Evolutionary conservation across 441 rosid genomes (phyloP), one percentile per base, ranked within the genome.

Genomic region (Geranium incanum): DNA sequence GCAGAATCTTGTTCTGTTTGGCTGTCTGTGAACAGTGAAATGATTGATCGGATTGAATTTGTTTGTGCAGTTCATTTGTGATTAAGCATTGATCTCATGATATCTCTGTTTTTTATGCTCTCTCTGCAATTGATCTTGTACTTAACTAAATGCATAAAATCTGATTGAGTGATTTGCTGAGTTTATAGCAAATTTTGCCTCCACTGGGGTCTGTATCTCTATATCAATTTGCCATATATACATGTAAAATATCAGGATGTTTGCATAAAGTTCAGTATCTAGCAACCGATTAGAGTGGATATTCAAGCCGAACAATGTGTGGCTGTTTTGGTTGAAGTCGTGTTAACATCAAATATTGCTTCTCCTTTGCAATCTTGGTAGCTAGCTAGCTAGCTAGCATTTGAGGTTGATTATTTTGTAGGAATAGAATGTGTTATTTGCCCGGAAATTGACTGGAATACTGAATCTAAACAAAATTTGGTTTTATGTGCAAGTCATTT

Each of bases 1-100:
- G 33, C 33, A 28, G 3, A 28, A 28, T 28, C 3, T 28, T 28
- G 33, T 28, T 28, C 33, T 28, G 33, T 28, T 28, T 28, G 33
- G 3, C 33, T 28, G 33, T 21, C 21, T 28, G 33, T 28, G 33
- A 28, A 28, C 33, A 28, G 33, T 28, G 64, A 19, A 6, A 6
- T 59, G 64, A 18, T 18, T 59, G 33, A 59, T 59, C 12, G 64
- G 64, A 59, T 59, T 19, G 64, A 19, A 18, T 59, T 59, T 59
- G 12, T 59, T 23, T 7, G 6, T 0, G 11, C 0, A 59, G 28
- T 59, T 19, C 2, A 59, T 59, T 33, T 19, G 33, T 59, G 28
- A 6, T 48, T 15, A 0, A 48, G 57, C 57, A 12, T 13, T 48
- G 33, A 28, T 28, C 33, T 28, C 33, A 13, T 48, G 57, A 48